phyloP scores from a whole-genome alignment of 202 grass and related monocot genomes.

The Bolboschoenoplectus hybrid region DNA sequence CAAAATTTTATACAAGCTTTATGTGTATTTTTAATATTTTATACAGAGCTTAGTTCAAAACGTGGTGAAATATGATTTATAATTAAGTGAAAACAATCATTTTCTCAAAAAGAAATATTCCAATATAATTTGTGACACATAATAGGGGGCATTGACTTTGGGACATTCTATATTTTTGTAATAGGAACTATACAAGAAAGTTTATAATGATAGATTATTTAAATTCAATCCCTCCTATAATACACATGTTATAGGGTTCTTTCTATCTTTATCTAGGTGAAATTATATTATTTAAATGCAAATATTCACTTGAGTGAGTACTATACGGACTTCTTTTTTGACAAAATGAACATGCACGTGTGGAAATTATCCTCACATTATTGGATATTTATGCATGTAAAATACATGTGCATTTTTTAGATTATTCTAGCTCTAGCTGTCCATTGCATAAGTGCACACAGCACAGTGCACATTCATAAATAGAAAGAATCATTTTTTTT shows the following conservation, averaged over 20 bases:
- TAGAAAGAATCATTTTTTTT: conserved; percentile 22
- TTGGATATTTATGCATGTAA: not conserved
- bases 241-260: not conserved
- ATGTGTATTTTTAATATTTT: no score
- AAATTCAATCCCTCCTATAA: not conserved
- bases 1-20: no score
- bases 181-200: not conserved
- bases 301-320: not conserved
- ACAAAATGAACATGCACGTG: no score
- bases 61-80: no score
- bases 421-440: conserved; percentile 23
- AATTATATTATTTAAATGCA: not conserved
- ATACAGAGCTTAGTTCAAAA: no score
- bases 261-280: not conserved
- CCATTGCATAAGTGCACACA: not conserved
- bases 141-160: no score
- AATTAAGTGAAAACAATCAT: no score
- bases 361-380: no score
- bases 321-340: no score
- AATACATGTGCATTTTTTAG: not conserved
- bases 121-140: no score
- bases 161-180: no score
- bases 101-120: no score
- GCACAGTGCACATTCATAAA: conserved; percentile 1
- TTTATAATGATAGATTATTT: not conserved